Base-by-base conservation (phyloP, 139 green algal species). In the Chlamydomonas sp. region DNA sequence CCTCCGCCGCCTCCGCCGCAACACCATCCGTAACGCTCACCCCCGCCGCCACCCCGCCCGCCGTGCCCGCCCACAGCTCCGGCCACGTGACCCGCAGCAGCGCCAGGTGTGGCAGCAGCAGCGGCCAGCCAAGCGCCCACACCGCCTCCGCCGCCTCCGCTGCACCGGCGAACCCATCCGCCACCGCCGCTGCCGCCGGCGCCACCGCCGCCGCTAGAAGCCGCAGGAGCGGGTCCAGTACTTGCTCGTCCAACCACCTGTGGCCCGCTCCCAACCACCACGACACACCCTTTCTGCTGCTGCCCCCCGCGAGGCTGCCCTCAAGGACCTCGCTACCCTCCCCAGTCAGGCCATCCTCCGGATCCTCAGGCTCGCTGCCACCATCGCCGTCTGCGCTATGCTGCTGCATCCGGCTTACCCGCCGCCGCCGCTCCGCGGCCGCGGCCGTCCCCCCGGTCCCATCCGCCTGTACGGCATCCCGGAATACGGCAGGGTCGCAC, bases 81-180 rank as follows among this genome's bases (percentile, higher is more conserved):
- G 31, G 31, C 31, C 31, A 49, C 31, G 31, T 49, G 31, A 49
- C 18, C 7, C 80, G 49, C 66, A 85, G 57, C 66, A 67, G 66
- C 66, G 49, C 66, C 15, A 58, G 3, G 57, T 85, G 80, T 4
- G 80, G 80, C 80, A 85, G 66, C 67, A 85, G 80, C 80, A 85
- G 66, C 66, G 80, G 16, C 18, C 9, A 2, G 2, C 6, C 78
- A 20, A 83, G 78, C 78, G 58, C 78, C 63, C 63, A 12, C 64
- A 69, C 64, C 9, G 10, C 64, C 64, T 9, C 64, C 64, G 64
- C 64, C 8, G 9, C 64, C 64, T 9, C 64, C 64, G 10, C 9
- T 69, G 10, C 64, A 9, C 9, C 64, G 64, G 9, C 64, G 9
- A 69, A 9, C 9, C 64, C 64, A 12, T 12, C 64, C 9, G 9